Conservation (phyloP, 2,329 filamentous ascomycete genomes). For the Cytospora piceae region DNA sequence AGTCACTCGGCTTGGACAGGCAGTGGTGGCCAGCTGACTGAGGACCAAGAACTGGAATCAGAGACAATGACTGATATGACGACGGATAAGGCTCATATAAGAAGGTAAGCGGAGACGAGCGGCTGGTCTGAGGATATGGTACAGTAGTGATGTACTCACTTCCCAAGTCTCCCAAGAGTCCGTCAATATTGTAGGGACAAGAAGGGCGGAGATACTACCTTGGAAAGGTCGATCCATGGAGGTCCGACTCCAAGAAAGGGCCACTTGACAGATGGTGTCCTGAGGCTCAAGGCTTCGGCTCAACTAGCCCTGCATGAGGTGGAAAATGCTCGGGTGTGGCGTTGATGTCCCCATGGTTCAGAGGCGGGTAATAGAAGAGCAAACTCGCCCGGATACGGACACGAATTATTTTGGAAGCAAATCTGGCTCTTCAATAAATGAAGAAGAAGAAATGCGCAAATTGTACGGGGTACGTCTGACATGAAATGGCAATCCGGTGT, state of each 20-base stretch:
- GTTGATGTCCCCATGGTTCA: not conserved
- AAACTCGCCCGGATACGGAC: not conserved
- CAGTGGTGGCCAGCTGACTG: not conserved
- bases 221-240: not conserved
- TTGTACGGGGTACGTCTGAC: not conserved
- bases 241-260: not conserved
- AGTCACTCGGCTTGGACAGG: not conserved
- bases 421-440: not conserved
- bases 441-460: not conserved
- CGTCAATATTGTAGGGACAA: not conserved
- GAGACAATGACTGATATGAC: not conserved
- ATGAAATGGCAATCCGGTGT: not conserved
- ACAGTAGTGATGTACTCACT: not conserved
- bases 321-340: not conserved
- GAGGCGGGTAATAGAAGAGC: not conserved
- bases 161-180: not conserved
- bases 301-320: not conserved
- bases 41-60: not conserved
- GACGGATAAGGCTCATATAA: not conserved
- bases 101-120: not conserved
- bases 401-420: not conserved
- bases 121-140: not conserved
- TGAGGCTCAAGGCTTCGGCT: not conserved
- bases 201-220: not conserved
- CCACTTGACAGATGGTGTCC: not conserved